Conservation (phyloP, 345 rosid genomes). For the Eucalyptus curtisii region DNA sequence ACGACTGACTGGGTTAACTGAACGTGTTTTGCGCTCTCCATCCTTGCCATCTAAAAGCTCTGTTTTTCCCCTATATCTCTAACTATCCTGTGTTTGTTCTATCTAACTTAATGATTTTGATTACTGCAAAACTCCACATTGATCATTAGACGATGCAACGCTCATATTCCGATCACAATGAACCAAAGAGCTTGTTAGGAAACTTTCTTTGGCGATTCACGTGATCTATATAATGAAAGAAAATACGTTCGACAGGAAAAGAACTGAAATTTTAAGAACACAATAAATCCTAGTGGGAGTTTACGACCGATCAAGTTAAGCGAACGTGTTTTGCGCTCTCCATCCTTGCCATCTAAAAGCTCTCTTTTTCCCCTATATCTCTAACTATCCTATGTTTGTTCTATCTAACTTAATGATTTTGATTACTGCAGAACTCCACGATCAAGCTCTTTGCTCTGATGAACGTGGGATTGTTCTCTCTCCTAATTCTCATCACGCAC, state of each 20-base stretch:
- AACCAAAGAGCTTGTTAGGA: no score
- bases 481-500: no score
- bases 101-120: neutral
- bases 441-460: slow-evolving; percentile 19
- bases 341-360: no score
- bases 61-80: neutral
- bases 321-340: no score
- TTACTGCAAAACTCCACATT: slow-evolving; percentile 36
- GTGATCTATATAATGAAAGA: no score
- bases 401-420: neutral
- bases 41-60: no score
- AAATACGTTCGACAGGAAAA: neutral
- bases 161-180: no score
- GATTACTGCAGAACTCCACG: slow-evolving; percentile 37
- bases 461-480: no score
- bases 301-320: no score
- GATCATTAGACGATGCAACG: neutral
- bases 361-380: neutral
- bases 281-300: neutral
- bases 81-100: neutral
- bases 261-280: neutral
- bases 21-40: no score
- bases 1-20: no score
- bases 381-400: neutral
- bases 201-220: no score